Base-by-base conservation (phyloP, 164 flowering plant species). In the Vitis rotundifolia region DNA sequence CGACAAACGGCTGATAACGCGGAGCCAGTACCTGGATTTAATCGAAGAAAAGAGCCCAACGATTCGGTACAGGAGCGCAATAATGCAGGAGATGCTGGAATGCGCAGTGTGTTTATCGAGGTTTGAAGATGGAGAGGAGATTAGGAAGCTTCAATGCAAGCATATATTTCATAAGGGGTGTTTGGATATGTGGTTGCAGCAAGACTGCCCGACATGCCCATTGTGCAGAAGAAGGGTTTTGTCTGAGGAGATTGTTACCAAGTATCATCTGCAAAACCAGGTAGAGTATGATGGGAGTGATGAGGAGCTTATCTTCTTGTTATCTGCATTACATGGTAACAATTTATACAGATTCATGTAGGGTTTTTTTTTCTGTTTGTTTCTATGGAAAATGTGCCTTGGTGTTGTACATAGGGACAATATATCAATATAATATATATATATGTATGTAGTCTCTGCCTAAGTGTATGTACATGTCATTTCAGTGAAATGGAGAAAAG, bases 91-190 rank as follows among this genome's bases (percentile, higher is more conserved):
- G 11, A 18, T 60, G 1, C 1, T 13, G 0, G 82, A 81, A 11
- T 87, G 90, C 57, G 48, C 79, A 0, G 84, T 87, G 9, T 87
- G 90, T 64, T 69, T 87, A 22, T 76, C 79, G 16, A 71, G 64
- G 49, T 71, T 81, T 15, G 80, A 78, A 68, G 87, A 80, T 50
- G 87, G 88, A 13, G 85, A 83, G 3, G 78, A 72, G 60, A 57
- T 77, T 3, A 71, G 90, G 62, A 76, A 69, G 65, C 59, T 87
- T 61, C 66, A 64, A 55, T 87, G 90, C 70, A 74, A 68, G n/a
- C 90, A 86, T 50, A 64, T 61, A 0, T 86, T 86, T 48, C 90
- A 86, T 68, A 79, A 73, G 74, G 80, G 70, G 11, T 86, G 90
- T 68, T 56, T 86, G 1, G 88, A 83, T 59, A 67, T 16, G 63